A percentile compares a stretch with the other conserved stretches of the same genome.
Conservation (phyloP, 192 early-diverging fungal genomes). For the Coemansia sp. region DNA sequence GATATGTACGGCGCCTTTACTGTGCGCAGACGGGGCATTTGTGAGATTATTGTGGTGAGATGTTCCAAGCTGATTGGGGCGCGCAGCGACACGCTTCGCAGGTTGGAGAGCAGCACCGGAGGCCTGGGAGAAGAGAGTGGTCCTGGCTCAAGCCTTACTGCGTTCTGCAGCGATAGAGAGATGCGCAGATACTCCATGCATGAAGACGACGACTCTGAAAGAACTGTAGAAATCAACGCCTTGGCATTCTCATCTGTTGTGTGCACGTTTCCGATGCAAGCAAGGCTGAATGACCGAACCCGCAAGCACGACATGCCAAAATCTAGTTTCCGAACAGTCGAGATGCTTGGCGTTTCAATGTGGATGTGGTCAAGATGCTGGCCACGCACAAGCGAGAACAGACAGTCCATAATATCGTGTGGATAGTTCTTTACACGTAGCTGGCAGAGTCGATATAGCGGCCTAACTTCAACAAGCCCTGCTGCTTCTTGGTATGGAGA, state of each 20-base stretch:
- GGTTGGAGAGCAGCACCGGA: neutral
- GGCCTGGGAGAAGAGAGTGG: neutral
- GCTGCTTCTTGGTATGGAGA: neutral
- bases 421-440: conserved; percentile 5
- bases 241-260: neutral
- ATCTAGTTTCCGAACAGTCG: neutral
- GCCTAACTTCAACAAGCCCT: neutral
- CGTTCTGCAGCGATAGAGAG: neutral
- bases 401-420: neutral
- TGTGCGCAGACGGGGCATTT: neutral
- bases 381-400: neutral
- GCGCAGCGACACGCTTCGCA: neutral
- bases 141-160: neutral
- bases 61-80: neutral
- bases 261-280: conserved; percentile 5
- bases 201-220: neutral
- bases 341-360: neutral
- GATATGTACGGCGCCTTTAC: neutral
- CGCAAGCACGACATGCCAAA: neutral
- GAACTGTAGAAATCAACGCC: neutral
- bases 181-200: conserved; percentile 1
- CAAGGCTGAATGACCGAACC: neutral
- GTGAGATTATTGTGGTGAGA: neutral
- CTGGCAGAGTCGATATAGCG: neutral
- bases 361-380: neutral